A percentile compares a stretch with the other conserved stretches of the same genome.
These are phyloP conservation scores for Terfezia claveryi DNA, from an alignment of 495 filamentous ascomycete species.

Conservation along the genomic window DNA sequence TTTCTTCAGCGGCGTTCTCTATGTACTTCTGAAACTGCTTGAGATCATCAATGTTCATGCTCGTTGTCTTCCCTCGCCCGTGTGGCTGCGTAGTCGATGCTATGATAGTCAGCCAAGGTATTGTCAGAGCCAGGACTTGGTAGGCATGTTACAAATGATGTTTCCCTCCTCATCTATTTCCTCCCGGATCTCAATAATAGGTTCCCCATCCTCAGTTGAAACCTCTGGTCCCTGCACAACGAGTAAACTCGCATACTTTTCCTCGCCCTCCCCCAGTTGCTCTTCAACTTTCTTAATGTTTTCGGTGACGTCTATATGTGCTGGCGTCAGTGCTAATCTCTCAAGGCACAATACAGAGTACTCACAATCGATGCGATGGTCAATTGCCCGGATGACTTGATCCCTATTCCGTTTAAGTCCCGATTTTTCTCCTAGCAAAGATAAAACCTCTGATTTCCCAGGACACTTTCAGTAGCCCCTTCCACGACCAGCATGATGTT, in stretches of 20 bases:
- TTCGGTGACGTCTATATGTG: conserved; percentile 39
- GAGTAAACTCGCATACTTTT: conserved; percentile 36
- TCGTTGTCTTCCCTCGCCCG: not conserved
- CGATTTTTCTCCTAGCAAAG: conserved; percentile 38
- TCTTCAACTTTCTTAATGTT: conserved; percentile 52
- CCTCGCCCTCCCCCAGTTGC: conserved; percentile 42
- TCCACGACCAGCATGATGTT: conserved; percentile 4
- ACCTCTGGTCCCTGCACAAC: conserved; percentile 21
- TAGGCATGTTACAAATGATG: conserved; percentile 28
- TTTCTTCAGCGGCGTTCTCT: not conserved
- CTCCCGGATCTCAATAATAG: conserved; percentile 71
- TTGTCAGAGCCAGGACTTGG: no score
- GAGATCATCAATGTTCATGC: not conserved
- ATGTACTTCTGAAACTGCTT: not conserved
- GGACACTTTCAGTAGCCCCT: no score
- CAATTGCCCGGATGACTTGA: conserved; percentile 47
- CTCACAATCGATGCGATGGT: conserved; percentile 50
- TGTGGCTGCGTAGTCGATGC: not conserved
- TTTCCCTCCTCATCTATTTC: conserved; percentile 85
- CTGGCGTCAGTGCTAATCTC: not conserved
- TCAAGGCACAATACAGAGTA: not conserved
- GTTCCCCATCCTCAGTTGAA: conserved; percentile 41
- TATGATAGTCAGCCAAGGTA: not conserved
- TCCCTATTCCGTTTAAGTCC: conserved; percentile 24
- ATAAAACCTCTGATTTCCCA: conserved; percentile 31